Evolutionary conservation across 768 basidiomycete species (phyloP), one percentile per base, ranked within the genome.

Genomic region (Crucibulum laeve): DNA sequence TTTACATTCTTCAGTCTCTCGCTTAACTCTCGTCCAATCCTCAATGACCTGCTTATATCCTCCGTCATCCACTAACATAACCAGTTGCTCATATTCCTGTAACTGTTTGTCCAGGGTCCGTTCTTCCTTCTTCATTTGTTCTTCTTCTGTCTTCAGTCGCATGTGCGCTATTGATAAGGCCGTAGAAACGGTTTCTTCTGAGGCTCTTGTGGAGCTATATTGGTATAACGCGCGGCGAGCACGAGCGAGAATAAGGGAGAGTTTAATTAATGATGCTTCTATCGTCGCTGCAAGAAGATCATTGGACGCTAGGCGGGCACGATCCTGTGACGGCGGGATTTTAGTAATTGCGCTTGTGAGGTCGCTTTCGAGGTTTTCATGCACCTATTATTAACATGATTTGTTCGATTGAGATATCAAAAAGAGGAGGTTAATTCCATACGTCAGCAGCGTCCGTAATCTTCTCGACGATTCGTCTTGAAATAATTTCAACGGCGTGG

Each of bases 1-100:
- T 47, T 61, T 53, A 47, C 77, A 75, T 53, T 77, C 76, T 25
- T 78, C 75, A 14, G 62, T 70, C 49, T 74, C 76, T 46, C 60
- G 62, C 53, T 71, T 65, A 8, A 77, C 68, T 32, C 64, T 59
- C 4, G 70, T 61, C 68, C 70, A 75, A 45, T 78, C 77, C 35
- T 68, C 61, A 7, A 76, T 64, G 14, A 77, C 56, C 53, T 77
- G 74, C 37, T 53, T 58, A 47, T 72, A 77, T 26, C 72, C 70
- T 3, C 61, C 61, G 6, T 51, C 55, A 24, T 76, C 74, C 4
- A 75, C 67, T 21, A 75, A 44, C 17, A 53, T 47, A 25, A 77
- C 57, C 47, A 76, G 40, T 10, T 52, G 49, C 46, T 71, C 65
- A 45, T 77, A 77, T 43, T 67, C 70, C 22, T 50, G 56, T 14